phyloP scores from a whole-genome alignment of 768 basidiomycete species.

The Trametes cingulata region DNA sequence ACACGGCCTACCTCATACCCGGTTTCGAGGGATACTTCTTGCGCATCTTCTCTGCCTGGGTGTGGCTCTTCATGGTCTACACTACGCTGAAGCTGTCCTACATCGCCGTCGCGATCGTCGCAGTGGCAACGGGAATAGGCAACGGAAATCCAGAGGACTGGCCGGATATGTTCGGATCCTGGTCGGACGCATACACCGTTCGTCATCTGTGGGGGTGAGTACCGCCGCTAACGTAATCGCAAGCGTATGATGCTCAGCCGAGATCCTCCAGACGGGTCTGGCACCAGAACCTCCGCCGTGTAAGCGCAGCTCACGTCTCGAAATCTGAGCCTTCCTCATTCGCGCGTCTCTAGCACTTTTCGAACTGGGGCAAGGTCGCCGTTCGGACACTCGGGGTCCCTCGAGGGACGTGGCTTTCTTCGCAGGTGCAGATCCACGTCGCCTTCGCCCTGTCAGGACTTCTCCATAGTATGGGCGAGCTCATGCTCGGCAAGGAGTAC shows the following conservation, averaged over 20 bases:
- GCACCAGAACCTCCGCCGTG: conserved; percentile 26
- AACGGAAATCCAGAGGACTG: conserved; percentile 13
- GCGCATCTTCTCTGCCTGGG: background rate
- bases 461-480: conserved; percentile 21
- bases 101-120: background rate
- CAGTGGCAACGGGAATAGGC: conserved; percentile 13
- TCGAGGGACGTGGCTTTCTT: conserved; percentile 20
- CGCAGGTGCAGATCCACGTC: conserved; percentile 24
- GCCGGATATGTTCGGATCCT: conserved; percentile 22
- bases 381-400: conserved; percentile 10
- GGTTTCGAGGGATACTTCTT: background rate
- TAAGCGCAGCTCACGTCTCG: background rate
- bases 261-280: conserved; percentile 16
- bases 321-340: background rate
- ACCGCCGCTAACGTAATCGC: background rate
- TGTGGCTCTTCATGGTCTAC: conserved; percentile 2
- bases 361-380: conserved; percentile 12
- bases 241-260: too few relatives aligned
- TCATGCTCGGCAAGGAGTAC: conserved; percentile 13
- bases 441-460: conserved; percentile 23
- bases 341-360: conserved; percentile 4
- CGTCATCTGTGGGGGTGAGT: conserved; percentile 27
- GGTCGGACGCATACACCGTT: conserved; percentile 24
- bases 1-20: background rate
- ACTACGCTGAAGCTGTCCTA: conserved; percentile 16